phyloP scores from a whole-genome alignment of 1,284 basidiomycete genomes.

The Papiliotrema flavescens region DNA sequence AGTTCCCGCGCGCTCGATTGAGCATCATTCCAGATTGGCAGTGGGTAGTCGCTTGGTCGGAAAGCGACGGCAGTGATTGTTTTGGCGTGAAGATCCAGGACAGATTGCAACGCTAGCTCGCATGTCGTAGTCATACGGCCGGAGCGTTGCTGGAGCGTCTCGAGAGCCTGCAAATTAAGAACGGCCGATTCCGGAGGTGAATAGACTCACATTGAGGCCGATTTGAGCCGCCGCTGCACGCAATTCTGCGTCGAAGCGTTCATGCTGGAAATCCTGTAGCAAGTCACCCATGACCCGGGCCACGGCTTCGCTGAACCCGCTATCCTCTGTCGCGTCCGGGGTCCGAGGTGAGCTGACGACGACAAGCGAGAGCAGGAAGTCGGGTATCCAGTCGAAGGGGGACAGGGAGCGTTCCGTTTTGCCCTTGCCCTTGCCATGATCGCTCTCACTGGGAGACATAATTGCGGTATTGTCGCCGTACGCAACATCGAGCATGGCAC shows the following conservation, averaged over 20 bases:
- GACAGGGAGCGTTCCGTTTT: constrained; percentile 7
- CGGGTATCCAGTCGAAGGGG: constrained; percentile 31
- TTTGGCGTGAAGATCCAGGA: constrained; percentile 44
- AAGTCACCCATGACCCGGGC: constrained; percentile 66
- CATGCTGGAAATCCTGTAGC: constrained; percentile 73
- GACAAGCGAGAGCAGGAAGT: constrained; percentile 36
- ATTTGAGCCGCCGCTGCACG: constrained; percentile 60
- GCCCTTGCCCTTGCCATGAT: constrained; percentile 21
- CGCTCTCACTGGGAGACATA: background rate
- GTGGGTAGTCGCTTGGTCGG: constrained; percentile 41
- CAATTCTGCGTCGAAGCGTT: constrained; percentile 56
- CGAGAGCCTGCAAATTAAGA: constrained; percentile 11
- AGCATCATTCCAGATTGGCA: constrained; percentile 29
- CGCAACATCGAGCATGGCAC: constrained; percentile 51
- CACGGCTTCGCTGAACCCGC: constrained; percentile 62
- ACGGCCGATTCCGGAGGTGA: constrained; percentile 35
- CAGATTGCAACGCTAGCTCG: constrained; percentile 22
- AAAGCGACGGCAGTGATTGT: constrained; percentile 63
- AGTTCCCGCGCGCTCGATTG: constrained; percentile 41
- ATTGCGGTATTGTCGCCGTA: background rate
- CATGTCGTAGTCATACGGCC: constrained; percentile 1
- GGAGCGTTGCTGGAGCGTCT: constrained; percentile 12
- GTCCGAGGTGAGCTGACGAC: background rate
- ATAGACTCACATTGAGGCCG: constrained; percentile 60
- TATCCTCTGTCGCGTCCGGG: constrained; percentile 35